These are phyloP conservation scores for Chlorella sp. DNA, from an alignment of 139 green algal species.

Conservation along the genomic window DNA sequence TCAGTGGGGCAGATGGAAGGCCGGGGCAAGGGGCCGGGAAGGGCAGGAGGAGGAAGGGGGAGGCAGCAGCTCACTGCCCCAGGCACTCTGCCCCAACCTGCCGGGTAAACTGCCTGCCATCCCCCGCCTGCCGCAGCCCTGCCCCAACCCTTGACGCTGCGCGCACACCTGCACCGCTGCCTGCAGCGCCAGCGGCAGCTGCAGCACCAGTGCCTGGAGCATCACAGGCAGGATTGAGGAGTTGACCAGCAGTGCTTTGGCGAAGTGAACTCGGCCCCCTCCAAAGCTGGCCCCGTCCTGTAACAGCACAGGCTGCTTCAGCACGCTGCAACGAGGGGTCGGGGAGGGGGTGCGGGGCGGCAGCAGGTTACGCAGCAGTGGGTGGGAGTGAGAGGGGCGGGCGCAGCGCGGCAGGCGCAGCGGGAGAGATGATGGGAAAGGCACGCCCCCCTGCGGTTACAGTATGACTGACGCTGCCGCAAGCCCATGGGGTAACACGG, in stretches of 20 bases:
- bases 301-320: not conserved
- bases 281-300: not conserved
- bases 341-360: not conserved
- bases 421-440: not conserved
- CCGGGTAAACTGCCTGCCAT: too few relatives aligned
- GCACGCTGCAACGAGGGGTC: not conserved
- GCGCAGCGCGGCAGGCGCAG: not conserved
- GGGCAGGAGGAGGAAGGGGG: not conserved
- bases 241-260: constrained; percentile 16
- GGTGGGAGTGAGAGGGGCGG: not conserved
- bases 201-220: constrained; percentile 13
- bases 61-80: not conserved
- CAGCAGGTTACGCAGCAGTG: not conserved
- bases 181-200: constrained; percentile 23
- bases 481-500: too few relatives aligned
- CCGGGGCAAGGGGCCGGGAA: not conserved
- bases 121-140: not conserved
- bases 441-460: too few relatives aligned
- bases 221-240: constrained; percentile 15
- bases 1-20: too few relatives aligned
- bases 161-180: constrained; percentile 15
- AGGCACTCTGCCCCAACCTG: too few relatives aligned
- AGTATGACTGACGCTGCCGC: too few relatives aligned
- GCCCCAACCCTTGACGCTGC: too few relatives aligned
- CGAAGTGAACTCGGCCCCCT: not conserved